Evolutionary conservation across 192 early-diverging fungal genomes (phyloP).

Genomic region (Backusella sp.): DNA sequence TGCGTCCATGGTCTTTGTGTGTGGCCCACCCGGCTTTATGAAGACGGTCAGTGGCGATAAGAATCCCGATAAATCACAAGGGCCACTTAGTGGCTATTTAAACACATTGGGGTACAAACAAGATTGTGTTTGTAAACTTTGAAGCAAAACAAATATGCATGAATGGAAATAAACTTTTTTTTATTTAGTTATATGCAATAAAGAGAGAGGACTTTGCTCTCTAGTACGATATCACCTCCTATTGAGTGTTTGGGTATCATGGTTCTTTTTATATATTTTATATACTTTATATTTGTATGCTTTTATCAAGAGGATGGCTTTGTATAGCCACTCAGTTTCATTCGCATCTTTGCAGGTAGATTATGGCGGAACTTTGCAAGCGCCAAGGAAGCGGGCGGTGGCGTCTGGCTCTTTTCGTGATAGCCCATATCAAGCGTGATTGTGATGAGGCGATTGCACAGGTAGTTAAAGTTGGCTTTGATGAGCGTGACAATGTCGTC

Average conservation of each 20-base stretch:
- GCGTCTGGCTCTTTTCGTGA: background rate
- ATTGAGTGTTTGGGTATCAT: background rate
- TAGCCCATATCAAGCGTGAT: conserved; percentile 66
- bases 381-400: background rate
- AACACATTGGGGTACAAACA: conserved; percentile 49
- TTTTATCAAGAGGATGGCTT: background rate
- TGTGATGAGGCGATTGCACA: conserved; percentile 64
- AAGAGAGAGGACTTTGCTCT: too few species aligned
- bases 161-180: background rate
- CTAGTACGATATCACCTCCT: background rate
- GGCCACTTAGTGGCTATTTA: conserved; percentile 76
- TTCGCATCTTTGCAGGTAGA: conserved; percentile 30
- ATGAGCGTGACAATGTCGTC: conserved; percentile 65
- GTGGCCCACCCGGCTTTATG: conserved; percentile 69
- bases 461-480: conserved; percentile 57
- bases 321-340: conserved; percentile 26
- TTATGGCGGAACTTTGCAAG: background rate
- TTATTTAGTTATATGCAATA: background rate
- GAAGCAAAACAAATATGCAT: background rate
- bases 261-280: background rate
- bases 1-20: conserved; percentile 43
- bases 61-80: conserved; percentile 78
- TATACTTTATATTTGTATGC: background rate
- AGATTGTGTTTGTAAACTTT: background rate
- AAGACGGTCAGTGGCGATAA: conserved; percentile 73